Evolutionary conservation across 2,329 filamentous ascomycete genomes (phyloP), one percentile per base, ranked within the genome.

Genomic region (Pseudocercospora ulei): DNA sequence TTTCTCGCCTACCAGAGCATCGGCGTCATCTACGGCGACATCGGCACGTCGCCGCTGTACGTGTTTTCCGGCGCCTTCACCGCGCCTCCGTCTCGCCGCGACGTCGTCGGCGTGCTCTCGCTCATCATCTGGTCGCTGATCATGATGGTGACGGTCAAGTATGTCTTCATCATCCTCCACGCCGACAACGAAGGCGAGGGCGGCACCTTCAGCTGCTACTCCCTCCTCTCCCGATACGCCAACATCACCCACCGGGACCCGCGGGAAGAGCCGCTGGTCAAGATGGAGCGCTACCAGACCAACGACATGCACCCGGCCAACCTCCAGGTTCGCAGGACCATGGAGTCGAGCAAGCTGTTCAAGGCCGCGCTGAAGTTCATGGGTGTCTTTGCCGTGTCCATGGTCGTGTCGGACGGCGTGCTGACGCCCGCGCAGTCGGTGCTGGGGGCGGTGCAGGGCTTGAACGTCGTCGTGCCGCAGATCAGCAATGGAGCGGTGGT

Each of bases 171-270:
- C 53, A 71, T 82, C 23, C 60, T 82, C 3, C 65, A 64, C 20
- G 78, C 78, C 36, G 78, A 82, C 56, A 76, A 82, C 45, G 77
- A 82, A 53, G 78, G 78, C 28, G 76, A 82, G 53, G 78, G 78
- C 17, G 78, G 78, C 18, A 81, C 77, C 0, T 82, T 82, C 57
- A 74, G 72, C 18, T 70, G 76, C 16, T 81, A 81, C 57, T 76
- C 73, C 3, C 60, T 82, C 8, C 67, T 82, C 1, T 71, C 76
- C 3, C 65, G 75, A 49, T 77, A 72, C 57, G 69, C 71, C 38
- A 69, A 77, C 46, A 78, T 82, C 42, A 67, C 71, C 8, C 67
- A 71, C 31, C 63, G 67, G 7, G 77, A 80, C 46, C 75, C 76
- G 2, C 69, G 69, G 34, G 66, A 71, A 51, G 64, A 65, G 12